Percentiles rank a stretch among this genome's conserved stretches.
These are phyloP conservation scores for Botryotinia narcissicola DNA, from an alignment of 2,329 filamentous ascomycete genomes.

Conservation along the genomic window DNA sequence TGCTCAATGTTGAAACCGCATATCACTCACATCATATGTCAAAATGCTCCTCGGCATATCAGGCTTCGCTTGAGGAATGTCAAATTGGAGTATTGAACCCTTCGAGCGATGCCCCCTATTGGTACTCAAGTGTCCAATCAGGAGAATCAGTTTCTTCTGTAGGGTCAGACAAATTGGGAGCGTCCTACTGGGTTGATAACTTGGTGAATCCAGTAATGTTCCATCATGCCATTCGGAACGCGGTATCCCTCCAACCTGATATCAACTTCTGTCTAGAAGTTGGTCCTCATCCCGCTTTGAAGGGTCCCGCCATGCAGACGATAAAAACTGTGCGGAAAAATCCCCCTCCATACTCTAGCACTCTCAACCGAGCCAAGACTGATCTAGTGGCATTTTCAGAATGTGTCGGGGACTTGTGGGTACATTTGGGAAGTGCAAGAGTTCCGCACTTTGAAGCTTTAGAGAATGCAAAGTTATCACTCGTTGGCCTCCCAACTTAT, in stretches of 20 bases:
- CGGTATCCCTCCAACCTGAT: slow-evolving; percentile 18
- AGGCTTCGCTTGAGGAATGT: background rate
- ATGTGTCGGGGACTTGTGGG: slow-evolving; percentile 16
- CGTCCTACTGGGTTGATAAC: slow-evolving; percentile 40
- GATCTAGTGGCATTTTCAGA: slow-evolving; percentile 19
- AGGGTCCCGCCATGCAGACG: slow-evolving; percentile 26
- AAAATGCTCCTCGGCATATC: slow-evolving; percentile 26
- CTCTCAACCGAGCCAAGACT: slow-evolving; percentile 21
- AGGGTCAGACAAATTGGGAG: slow-evolving; percentile 18
- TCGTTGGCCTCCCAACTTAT: background rate
- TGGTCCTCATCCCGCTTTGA: slow-evolving; percentile 31
- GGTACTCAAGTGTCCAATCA: background rate
- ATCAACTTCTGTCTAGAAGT: slow-evolving; percentile 29
- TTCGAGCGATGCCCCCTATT: background rate
- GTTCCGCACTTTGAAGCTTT: background rate
- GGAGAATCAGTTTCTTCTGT: background rate
- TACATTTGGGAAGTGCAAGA: slow-evolving; percentile 15
- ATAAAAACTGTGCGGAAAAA: slow-evolving; percentile 19
- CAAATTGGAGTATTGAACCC: slow-evolving; percentile 32
- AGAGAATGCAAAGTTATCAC: background rate
- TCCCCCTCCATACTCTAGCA: slow-evolving; percentile 23
- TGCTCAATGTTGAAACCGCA: slow-evolving; percentile 13
- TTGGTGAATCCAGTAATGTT: slow-evolving; percentile 45
- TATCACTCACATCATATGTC: slow-evolving; percentile 36
- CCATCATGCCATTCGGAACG: slow-evolving; percentile 39